These are phyloP conservation scores for Cystobasidium pallidum DNA, from an alignment of 1,284 basidiomycete genomes.

Conservation along the genomic window DNA sequence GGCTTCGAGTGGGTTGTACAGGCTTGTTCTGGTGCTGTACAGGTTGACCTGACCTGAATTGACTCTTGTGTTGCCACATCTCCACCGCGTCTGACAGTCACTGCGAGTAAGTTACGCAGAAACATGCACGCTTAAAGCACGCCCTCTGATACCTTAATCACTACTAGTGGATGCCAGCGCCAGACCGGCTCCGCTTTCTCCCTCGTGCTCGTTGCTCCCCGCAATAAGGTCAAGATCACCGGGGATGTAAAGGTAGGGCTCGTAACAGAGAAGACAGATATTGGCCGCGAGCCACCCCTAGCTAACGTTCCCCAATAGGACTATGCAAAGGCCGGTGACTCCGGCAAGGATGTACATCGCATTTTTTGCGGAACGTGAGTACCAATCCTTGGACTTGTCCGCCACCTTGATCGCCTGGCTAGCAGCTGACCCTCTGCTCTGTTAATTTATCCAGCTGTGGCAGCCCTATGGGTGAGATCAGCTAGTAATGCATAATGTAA, in stretches of 20 bases:
- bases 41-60: no score
- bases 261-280: no score
- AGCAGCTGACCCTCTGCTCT: neutral
- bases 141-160: no score
- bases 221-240: constrained; percentile 44
- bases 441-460: constrained; percentile 6
- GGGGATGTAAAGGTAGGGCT: constrained; percentile 34
- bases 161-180: constrained; percentile 29
- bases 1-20: constrained; percentile 28
- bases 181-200: constrained; percentile 42
- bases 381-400: neutral
- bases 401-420: neutral
- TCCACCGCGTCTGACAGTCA: constrained; percentile 18
- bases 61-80: no score
- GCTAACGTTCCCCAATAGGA: neutral
- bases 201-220: constrained; percentile 42
- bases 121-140: neutral
- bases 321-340: constrained; percentile 43
- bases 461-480: constrained; percentile 26
- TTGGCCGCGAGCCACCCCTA: no score
- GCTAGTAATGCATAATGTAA: no score
- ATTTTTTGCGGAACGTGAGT: constrained; percentile 42
- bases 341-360: constrained; percentile 39
- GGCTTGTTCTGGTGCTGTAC: neutral
- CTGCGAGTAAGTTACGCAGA: constrained; percentile 1